Evolutionary conservation across 306 rosid species (phyloP), one percentile per base, ranked within the genome.

Genomic region (Prinsepia uniflora): DNA sequence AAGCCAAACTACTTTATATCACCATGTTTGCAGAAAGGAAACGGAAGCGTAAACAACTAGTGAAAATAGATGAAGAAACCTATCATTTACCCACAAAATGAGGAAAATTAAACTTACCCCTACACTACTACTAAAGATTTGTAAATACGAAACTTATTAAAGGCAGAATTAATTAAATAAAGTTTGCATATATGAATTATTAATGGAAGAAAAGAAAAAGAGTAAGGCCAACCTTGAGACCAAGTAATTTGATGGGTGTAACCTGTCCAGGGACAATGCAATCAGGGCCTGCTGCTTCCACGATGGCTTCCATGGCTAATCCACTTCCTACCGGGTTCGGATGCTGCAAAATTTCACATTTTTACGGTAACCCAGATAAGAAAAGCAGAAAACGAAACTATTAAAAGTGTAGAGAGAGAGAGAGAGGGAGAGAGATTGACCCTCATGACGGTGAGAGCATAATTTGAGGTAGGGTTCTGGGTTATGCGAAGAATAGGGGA

Each of bases 221-320:
- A 43, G 64, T 5, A 57, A 63, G 17, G 50, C 48, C 49, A 61
- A 92, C 98, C 98, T 90, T 91, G 44, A 94, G 76, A 54, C 98
- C 98, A 69, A 94, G 97, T 55, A 90, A 24, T 68, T 75, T 84
- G 78, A 90, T 3, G 49, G 98, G 99, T 24, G 78, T 39, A 12
- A 54, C 60, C 71, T 89, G 95, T 40, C 99, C 99, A 0, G 99
- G 99, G 40, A 94, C 90, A 57, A 89, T 75, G 64, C 99, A 94
- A 5, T 94, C 99, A 61, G 97, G 96, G 17, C 99, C 99, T 12
- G 99, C 97, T 0, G 96, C 81, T 84, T 94, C 97, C 36, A 90
- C 89, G 10, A 91, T 74, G 57, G 97, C 99, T n/a, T 78, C 95
- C 54, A 73, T 78, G 3, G 92, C 97, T 15, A 94, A 83, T 24